phyloP scores from a whole-genome alignment of 2,329 filamentous ascomycete genomes.

The Rhexocercosporidium sp. region DNA sequence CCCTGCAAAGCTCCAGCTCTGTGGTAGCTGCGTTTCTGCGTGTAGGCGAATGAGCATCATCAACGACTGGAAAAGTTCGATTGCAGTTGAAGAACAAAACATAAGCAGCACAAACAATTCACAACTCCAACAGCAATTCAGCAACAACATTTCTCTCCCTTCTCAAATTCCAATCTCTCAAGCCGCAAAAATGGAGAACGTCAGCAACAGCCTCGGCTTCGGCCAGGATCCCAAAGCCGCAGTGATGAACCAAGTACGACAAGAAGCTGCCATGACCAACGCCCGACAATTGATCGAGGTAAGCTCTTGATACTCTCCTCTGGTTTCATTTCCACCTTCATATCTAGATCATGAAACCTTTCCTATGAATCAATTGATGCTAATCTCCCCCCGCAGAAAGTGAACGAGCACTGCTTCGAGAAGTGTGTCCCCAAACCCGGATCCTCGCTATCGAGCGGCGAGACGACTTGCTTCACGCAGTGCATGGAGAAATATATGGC shows the following conservation, averaged over 20 bases:
- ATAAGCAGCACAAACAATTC: background rate
- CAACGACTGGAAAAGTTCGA: constrained; percentile 21
- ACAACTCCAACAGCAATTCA: background rate
- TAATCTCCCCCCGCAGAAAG: constrained; percentile 60
- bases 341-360: no score
- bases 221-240: constrained; percentile 39
- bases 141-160: background rate
- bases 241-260: constrained; percentile 59
- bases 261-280: constrained; percentile 69
- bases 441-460: constrained; percentile 62
- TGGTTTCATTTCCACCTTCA: constrained; percentile 50
- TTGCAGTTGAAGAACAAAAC: background rate
- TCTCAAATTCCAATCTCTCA: background rate
- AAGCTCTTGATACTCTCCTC: constrained; percentile 36
- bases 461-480: constrained; percentile 72
- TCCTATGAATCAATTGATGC: constrained; percentile 38
- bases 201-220: constrained; percentile 35
- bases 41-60: constrained; percentile 24
- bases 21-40: background rate
- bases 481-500: constrained; percentile 89
- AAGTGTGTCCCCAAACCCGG: constrained; percentile 76
- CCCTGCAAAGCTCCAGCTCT: constrained; percentile 22
- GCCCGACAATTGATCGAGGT: constrained; percentile 74
- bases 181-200: constrained; percentile 35
- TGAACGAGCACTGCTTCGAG: constrained; percentile 82